Conservation (phyloP, 1,284 basidiomycete genomes). For the Pterulicium gracile region DNA sequence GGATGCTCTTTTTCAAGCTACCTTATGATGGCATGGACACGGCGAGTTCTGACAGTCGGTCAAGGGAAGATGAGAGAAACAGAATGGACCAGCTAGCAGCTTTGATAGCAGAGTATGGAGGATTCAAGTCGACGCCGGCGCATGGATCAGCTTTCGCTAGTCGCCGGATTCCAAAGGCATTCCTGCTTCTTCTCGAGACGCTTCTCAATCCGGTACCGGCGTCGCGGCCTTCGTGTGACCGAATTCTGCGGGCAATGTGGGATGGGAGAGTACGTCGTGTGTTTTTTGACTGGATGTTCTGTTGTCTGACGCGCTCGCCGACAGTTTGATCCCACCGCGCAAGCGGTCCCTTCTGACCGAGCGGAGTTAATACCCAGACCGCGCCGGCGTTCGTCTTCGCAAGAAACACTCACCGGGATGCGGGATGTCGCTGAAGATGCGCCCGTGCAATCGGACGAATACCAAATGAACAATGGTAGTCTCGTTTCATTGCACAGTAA, state of each 20-base stretch:
- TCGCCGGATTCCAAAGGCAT: constrained; percentile 56
- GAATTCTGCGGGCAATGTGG: constrained; percentile 51
- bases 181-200: constrained; percentile 62
- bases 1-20: constrained; percentile 79
- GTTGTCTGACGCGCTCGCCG: neutral
- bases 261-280: constrained; percentile 52
- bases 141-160: constrained; percentile 48
- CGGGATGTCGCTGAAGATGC: no score
- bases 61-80: constrained; percentile 14
- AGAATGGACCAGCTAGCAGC: constrained; percentile 57
- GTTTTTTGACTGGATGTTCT: neutral
- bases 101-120: constrained; percentile 27
- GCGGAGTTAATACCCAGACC: neutral
- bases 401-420: no score
- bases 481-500: no score
- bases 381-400: neutral
- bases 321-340: neutral
- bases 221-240: constrained; percentile 60
- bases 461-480: no score
- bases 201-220: constrained; percentile 53
- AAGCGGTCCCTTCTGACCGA: neutral
- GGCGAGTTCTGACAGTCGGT: neutral
- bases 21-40: constrained; percentile 58
- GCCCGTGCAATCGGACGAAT: no score
- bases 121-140: constrained; percentile 50